Base-by-base conservation (phyloP, 352 stramenopile species). In the Blastocystis sp. region DNA sequence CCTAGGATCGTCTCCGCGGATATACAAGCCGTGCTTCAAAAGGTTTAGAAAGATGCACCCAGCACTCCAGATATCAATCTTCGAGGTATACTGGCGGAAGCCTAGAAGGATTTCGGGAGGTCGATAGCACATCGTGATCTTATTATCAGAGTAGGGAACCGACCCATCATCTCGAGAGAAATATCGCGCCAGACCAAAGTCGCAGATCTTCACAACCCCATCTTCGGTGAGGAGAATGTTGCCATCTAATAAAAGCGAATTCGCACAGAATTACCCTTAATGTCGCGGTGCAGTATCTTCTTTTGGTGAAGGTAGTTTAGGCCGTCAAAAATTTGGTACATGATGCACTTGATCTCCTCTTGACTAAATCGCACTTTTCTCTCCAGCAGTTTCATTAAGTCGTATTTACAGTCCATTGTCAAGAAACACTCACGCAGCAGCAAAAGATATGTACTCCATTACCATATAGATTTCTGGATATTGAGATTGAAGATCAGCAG, bases 51-150 rank as follows among this genome's bases (percentile, higher is more conserved):
- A 85, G 6, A 85, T 96, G 76, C 93, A 95, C 0, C 94, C 94
- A 47, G 95, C 93, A 41, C 93, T 95, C 95, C 95, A 98, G 63
- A 97, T 96, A 87, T 98, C 95, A 50, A 97, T 79, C 59, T 90
- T 65, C 20, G 90, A 90, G 26, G 43, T 54, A 39, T 92, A 93
- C 24, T 90, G 73, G 24, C 63, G 20, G 24, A 68, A 65, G 45
- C 26, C 26, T 16, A 89, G 66, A 18, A 89, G 39, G 5, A 89
- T 56, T 20, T 89, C 78, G 20, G 78, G 78, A 76, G 63, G 63
- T 18, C 78, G 78, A 76, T 89, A 89, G 37, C 62, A 76, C 37
- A 89, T 55, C 3, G 78, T 89, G 50, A 85, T 85, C 30, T 85
- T 85, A 45, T 85, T 53, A 47, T 62, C 73, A 8, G 43, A 66